These are phyloP conservation scores for Cordyceps cateniannulata DNA, from an alignment of 2,329 filamentous ascomycete species.

Conservation along the genomic window DNA sequence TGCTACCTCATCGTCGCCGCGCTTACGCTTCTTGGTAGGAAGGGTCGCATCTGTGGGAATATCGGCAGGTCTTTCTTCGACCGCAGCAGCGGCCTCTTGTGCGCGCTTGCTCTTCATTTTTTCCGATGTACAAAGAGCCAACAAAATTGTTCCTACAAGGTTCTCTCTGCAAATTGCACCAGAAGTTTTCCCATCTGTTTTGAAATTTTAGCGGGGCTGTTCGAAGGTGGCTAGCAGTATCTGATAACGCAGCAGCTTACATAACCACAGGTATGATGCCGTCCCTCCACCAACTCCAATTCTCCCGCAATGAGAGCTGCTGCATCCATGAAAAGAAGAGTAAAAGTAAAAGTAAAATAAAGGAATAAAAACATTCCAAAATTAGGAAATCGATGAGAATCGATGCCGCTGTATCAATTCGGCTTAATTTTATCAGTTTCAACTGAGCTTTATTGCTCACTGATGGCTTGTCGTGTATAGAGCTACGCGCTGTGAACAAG, in stretches of 20 bases:
- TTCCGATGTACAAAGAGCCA: neutral
- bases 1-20: conserved; percentile 22
- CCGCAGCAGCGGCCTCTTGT: conserved; percentile 24
- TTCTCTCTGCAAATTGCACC: neutral
- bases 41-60: conserved; percentile 18
- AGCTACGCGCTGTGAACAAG: no score
- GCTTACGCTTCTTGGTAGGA: conserved; percentile 32
- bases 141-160: neutral
- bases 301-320: neutral
- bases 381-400: no score
- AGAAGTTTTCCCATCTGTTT: conserved; percentile 8
- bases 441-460: no score
- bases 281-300: no score
- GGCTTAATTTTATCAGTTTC: no score
- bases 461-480: no score
- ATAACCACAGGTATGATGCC: neutral
- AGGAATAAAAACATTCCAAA: no score
- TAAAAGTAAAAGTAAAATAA: no score
- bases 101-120: conserved; percentile 35
- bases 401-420: no score
- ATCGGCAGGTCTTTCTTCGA: conserved; percentile 21
- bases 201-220: conserved; percentile 8
- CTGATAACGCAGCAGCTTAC: neutral
- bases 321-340: no score
- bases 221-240: neutral